Evolutionary conservation across 345 rosid genomes (phyloP).

Genomic region (Boechera retrofracta): DNA sequence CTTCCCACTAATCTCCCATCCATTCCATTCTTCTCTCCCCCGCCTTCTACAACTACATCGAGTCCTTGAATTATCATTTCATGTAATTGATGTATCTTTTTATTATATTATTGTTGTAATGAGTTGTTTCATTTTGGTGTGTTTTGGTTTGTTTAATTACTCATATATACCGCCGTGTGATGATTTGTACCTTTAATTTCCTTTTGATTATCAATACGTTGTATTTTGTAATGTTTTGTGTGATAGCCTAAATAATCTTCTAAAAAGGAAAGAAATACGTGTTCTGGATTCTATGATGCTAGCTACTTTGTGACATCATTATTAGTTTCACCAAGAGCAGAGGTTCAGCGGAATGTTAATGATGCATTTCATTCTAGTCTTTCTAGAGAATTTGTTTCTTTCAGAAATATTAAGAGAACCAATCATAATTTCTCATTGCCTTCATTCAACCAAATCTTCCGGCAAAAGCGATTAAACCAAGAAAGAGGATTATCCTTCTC

Average conservation of each 20-base stretch:
- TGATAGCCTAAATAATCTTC: not conserved
- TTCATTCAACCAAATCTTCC: not conserved
- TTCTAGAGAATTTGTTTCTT: not conserved
- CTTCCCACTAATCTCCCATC: constrained; percentile 30
- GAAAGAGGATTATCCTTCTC: too few species aligned
- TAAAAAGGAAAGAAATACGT: not conserved
- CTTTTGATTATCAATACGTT: constrained; percentile 4
- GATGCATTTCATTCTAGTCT: too few species aligned
- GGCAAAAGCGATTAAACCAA: too few species aligned
- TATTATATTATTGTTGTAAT: not conserved
- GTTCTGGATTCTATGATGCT: not conserved
- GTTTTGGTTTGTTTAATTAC: constrained; percentile 10
- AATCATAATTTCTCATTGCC: not conserved
- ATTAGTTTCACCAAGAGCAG: not conserved
- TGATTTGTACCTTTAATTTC: constrained; percentile 5
- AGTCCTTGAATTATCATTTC: constrained; percentile 33
- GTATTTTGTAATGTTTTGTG: not conserved
- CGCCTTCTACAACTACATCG: constrained; percentile 16
- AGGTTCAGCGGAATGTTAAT: not conserved
- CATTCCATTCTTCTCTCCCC: constrained; percentile 33
- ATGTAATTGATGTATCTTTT: constrained; percentile 18
- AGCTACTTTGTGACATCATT: not conserved
- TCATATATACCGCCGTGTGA: not conserved
- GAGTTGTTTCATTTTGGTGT: constrained; percentile 12
- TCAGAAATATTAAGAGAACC: not conserved